Evolutionary conservation across 176 grass and related monocot species (phyloP), one percentile per base, ranked within the genome.

Genomic region (Ensete glaucum): DNA sequence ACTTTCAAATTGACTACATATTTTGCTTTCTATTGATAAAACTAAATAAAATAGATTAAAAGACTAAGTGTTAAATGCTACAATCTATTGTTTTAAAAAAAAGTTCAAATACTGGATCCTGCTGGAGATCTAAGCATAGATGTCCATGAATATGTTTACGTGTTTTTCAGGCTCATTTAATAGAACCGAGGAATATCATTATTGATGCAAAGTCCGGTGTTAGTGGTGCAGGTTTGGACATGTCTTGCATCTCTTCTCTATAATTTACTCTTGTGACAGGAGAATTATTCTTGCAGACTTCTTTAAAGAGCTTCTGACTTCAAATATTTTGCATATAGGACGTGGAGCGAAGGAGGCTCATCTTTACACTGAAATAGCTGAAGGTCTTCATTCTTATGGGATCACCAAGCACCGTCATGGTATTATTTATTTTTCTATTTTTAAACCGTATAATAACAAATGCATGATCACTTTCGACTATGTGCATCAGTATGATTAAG

Each of bases 171-270:
- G 88, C 65, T 74, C 85, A 87, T 73, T 73, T 94, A 57, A 88
- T 99, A 78, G 92, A 91, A 64, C 9, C 85, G 52, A 88, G 74
- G 65, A 99, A 94, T 81, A 94, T 99, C 76, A 99, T 93, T 71
- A 89, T 99, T 79, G 95, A 94, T 99, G 79, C 95, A 78, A 99
- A 99, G 82, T 99, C 90, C 76, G 95, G 90, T 54, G 95, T 94
- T 52, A 99, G 84, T 71, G 90, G 95, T 79, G 90, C 95, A 89
- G 95, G 95, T 97, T 71, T 2, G 77, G 52, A 74, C 74, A 64
- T 56, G 54, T 52, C 62, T 60, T 73, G 21, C 9, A 12, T 17
- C 8, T 22, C 77, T 76, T 17, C 15, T 15, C 20, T 51, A 66
- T 2, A 11, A 17, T 8, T 1, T 74, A 56, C 29, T 26, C 4